Conservation (phyloP, 306 rosid species). For the Trifolium subterraneum region DNA sequence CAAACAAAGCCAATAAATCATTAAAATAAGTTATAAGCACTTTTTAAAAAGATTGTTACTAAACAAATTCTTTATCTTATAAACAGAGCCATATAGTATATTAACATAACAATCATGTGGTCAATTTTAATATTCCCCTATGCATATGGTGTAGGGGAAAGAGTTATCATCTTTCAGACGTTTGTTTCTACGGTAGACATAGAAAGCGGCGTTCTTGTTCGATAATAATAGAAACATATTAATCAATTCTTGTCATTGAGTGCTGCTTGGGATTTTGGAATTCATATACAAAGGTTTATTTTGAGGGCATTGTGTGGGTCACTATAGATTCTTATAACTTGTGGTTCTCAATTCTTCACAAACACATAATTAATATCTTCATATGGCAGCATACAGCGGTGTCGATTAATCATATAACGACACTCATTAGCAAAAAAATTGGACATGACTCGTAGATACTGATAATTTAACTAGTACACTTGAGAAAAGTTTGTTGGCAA, state of each 20-base stretch:
- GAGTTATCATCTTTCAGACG: conserved; percentile 30
- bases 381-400: conserved; percentile 12
- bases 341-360: conserved; percentile 38
- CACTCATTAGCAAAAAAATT: no score
- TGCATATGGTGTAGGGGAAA: conserved; percentile 36
- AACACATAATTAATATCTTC: conserved; percentile 36
- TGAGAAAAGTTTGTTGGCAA: no score
- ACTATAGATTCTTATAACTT: conserved; percentile 26
- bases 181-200: conserved; percentile 35
- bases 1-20: no score
- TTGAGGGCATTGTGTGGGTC: conserved; percentile 40
- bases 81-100: no score
- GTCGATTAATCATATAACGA: neutral
- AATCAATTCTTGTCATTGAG: conserved; percentile 39
- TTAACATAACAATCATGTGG: conserved; percentile 6
- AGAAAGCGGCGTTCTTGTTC: conserved; percentile 48
- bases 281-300: conserved; percentile 39
- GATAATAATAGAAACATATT: neutral
- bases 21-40: no score
- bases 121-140: conserved; percentile 23
- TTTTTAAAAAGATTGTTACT: no score
- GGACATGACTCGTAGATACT: no score
- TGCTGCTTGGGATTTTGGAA: conserved; percentile 20
- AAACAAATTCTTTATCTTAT: no score
- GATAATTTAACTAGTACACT: no score